Conservation (phyloP, 2,329 filamentous ascomycete species). For the Pseudogymnoascus sp. region DNA sequence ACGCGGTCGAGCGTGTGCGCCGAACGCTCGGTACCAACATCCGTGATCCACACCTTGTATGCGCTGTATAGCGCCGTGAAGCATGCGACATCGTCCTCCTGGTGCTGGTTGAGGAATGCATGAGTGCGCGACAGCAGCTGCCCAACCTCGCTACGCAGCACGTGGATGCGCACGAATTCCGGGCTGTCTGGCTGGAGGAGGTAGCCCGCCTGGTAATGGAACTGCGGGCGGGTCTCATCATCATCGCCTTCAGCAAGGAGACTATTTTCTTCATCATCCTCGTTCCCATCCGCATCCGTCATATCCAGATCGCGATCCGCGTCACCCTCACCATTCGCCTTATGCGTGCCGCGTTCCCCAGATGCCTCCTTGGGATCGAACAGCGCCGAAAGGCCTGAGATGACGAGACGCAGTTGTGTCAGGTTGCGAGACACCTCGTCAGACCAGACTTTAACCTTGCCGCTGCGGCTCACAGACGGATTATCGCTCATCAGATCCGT, state of each 20-base stretch:
- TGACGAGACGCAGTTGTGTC: conserved; percentile 78
- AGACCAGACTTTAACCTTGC: conserved; percentile 97
- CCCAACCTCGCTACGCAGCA: conserved; percentile 73
- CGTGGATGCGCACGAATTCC: conserved; percentile 71
- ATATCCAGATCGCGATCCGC: conserved; percentile 39
- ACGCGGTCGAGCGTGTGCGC: conserved; percentile 89
- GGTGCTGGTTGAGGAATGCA: conserved; percentile 70
- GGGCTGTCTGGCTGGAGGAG: conserved; percentile 58
- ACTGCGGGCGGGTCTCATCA: conserved; percentile 77
- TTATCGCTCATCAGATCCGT: conserved; percentile 73
- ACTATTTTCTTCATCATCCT: conserved; percentile 52
- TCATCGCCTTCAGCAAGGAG: conserved; percentile 62
- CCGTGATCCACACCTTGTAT: conserved; percentile 94
- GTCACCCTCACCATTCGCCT: conserved; percentile 39
- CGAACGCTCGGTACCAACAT: conserved; percentile 92
- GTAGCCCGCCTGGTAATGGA: conserved; percentile 85
- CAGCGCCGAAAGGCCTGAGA: conserved; percentile 82
- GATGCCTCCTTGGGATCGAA: conserved; percentile 76
- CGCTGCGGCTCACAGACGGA: conserved; percentile 79
- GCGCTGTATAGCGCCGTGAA: conserved; percentile 90
- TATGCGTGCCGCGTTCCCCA: conserved; percentile 37
- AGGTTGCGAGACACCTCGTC: conserved; percentile 91
- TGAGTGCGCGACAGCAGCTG: conserved; percentile 78
- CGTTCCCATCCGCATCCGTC: conserved; percentile 48
- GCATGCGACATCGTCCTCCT: conserved; percentile 92